Evolutionary conservation across 352 stramenopile genomes (phyloP).

Genomic region (Pythium dissotocum): DNA sequence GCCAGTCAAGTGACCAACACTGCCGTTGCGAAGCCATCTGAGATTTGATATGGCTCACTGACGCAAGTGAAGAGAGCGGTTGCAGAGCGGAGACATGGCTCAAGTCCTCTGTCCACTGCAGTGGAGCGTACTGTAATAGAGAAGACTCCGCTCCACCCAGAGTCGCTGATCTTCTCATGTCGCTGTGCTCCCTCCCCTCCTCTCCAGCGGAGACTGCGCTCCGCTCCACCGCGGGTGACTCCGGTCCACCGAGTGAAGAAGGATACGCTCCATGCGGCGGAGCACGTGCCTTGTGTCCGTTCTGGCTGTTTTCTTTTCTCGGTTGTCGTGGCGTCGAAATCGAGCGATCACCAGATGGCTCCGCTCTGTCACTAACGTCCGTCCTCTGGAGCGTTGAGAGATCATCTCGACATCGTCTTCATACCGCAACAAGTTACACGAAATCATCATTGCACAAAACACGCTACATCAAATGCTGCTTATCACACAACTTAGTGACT

Average conservation of each 20-base stretch:
- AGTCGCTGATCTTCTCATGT: background rate
- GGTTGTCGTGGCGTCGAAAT: slow-evolving; percentile 8
- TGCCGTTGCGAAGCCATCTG: slow-evolving; percentile 2
- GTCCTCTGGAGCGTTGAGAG: slow-evolving; percentile 15
- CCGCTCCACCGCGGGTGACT: background rate
- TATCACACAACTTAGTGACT: background rate
- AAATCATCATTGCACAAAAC: background rate
- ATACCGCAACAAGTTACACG: background rate
- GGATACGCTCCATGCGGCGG: background rate
- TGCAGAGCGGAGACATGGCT: background rate
- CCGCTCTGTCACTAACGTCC: slow-evolving; percentile 12
- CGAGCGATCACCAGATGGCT: slow-evolving; percentile 15
- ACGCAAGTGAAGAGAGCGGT: slow-evolving; percentile 5
- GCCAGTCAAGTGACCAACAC: slow-evolving; percentile 1
- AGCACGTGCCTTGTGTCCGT: slow-evolving; percentile 21
- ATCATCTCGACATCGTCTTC: background rate
- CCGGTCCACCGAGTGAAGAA: background rate
- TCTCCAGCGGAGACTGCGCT: background rate
- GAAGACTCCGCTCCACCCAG: background rate
- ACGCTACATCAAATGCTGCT: background rate
- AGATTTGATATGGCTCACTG: slow-evolving; percentile 11
- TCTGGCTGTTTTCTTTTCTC: slow-evolving; percentile 21
- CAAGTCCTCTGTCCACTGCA: background rate
- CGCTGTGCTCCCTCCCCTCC: background rate
- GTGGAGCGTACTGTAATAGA: background rate